These are phyloP conservation scores for Lactifluus piperatus DNA, from an alignment of 768 basidiomycete genomes.

Conservation along the genomic window DNA sequence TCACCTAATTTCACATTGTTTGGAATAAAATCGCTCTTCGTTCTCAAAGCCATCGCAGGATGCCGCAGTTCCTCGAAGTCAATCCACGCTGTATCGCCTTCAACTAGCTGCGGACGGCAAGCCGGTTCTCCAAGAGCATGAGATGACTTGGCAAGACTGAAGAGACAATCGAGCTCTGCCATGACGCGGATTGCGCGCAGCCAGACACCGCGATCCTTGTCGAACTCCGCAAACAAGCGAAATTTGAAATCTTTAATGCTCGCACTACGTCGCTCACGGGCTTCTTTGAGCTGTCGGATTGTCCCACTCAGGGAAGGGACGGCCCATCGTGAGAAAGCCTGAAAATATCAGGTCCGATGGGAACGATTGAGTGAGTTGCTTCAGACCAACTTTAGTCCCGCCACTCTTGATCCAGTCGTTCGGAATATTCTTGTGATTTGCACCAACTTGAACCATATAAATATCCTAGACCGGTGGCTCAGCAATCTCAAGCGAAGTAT, in stretches of 20 bases:
- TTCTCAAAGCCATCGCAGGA: conserved; percentile 68
- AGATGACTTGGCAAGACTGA: conserved; percentile 86
- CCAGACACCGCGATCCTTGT: conserved; percentile 73
- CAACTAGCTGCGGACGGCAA: conserved; percentile 87
- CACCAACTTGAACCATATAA: conserved; percentile 72
- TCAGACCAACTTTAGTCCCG: conserved; percentile 58
- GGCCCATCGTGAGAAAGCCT: conserved; percentile 71
- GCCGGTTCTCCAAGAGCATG: conserved; percentile 84
- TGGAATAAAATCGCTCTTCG: conserved; percentile 73
- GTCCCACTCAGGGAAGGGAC: conserved; percentile 63
- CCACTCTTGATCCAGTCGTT: conserved; percentile 75
- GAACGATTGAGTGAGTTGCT: not conserved
- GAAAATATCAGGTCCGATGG: conserved; percentile 7
- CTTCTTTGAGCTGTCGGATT: conserved; percentile 84
- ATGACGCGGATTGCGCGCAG: conserved; percentile 75
- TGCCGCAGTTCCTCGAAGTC: conserved; percentile 89
- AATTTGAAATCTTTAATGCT: conserved; percentile 79
- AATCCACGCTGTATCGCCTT: conserved; percentile 67
- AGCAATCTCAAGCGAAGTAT: not conserved
- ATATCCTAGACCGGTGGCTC: conserved; percentile 54
- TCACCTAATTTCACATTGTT: conserved; percentile 87
- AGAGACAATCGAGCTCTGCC: conserved; percentile 93
- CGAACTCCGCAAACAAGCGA: conserved; percentile 73
- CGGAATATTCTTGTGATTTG: conserved; percentile 56
- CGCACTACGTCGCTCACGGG: conserved; percentile 75